A percentile compares a stretch with the other conserved stretches of the same genome.
Conservation (phyloP, 495 filamentous ascomycete species). For the Bacidia gigantensis region DNA sequence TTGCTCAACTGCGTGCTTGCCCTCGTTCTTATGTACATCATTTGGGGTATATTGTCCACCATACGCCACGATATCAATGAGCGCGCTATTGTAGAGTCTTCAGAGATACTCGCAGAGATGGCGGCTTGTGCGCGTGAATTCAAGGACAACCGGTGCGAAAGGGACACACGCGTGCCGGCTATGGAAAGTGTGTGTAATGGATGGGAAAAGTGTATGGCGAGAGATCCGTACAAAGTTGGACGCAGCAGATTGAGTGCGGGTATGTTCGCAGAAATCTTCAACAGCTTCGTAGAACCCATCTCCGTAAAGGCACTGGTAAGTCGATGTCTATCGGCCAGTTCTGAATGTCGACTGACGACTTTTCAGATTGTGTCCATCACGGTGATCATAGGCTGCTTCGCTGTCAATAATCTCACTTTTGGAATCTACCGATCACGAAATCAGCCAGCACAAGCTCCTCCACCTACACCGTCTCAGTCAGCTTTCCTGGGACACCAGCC, state of each 20-base stretch:
- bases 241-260: slow-evolving; percentile 55
- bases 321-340: slow-evolving; percentile 7
- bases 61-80: slow-evolving; percentile 65
- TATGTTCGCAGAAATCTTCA: slow-evolving; percentile 71
- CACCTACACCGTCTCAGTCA: slow-evolving; percentile 10
- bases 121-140: slow-evolving; percentile 54
- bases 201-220: slow-evolving; percentile 81
- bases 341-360: slow-evolving; percentile 11
- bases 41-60: slow-evolving; percentile 54
- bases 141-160: slow-evolving; percentile 56
- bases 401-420: slow-evolving; percentile 45
- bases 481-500: slow-evolving; percentile 7
- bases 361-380: slow-evolving; percentile 8
- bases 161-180: slow-evolving; percentile 49
- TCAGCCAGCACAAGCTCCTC: slow-evolving; percentile 15
- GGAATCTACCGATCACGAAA: slow-evolving; percentile 26
- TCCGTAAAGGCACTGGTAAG: slow-evolving; percentile 59
- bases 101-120: slow-evolving; percentile 58
- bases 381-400: slow-evolving; percentile 32
- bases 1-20: slow-evolving; percentile 64
- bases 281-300: slow-evolving; percentile 55
- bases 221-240: slow-evolving; percentile 50
- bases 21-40: slow-evolving; percentile 49
- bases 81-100: slow-evolving; percentile 47
- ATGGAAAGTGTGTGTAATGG: slow-evolving; percentile 56